phyloP scores from a whole-genome alignment of 768 basidiomycete genomes.

The Tylopilus balloui region DNA sequence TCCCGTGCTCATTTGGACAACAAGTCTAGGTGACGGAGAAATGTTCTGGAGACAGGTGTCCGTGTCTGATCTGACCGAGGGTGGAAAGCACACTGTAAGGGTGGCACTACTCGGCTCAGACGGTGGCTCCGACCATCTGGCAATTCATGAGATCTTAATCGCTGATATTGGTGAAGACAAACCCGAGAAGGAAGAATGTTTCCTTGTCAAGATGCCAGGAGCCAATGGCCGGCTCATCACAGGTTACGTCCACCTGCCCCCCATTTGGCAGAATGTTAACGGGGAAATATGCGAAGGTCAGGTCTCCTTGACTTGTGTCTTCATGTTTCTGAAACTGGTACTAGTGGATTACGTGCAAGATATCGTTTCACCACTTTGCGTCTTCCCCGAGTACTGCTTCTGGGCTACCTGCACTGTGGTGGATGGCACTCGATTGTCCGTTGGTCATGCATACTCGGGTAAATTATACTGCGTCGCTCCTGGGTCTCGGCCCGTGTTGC shows the following conservation, averaged over 20 bases:
- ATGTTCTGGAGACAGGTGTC: slow-evolving; percentile 30
- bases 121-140: slow-evolving; percentile 32
- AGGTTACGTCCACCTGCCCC: slow-evolving; percentile 4
- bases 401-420: slow-evolving; percentile 33
- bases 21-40: slow-evolving; percentile 11
- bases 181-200: slow-evolving; percentile 4
- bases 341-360: slow-evolving; percentile 21
- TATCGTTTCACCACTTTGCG: slow-evolving; percentile 24
- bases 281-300: slow-evolving; percentile 50
- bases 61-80: slow-evolving; percentile 9
- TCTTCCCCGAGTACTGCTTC: slow-evolving; percentile 61
- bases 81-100: slow-evolving; percentile 5
- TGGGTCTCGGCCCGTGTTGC: slow-evolving; percentile 25
- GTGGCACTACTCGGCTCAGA: slow-evolving; percentile 41
- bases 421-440: slow-evolving; percentile 34
- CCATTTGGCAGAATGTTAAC: slow-evolving; percentile 41
- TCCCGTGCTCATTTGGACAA: slow-evolving; percentile 41
- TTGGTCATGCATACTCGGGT: slow-evolving; percentile 63
- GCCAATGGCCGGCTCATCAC: slow-evolving; percentile 48
- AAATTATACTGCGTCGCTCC: slow-evolving; percentile 54
- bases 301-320: background rate
- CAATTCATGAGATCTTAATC: slow-evolving; percentile 20
- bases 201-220: slow-evolving; percentile 27
- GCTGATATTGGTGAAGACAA: background rate
- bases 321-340: slow-evolving; percentile 4